Conservation (phyloP, 257 asterid genomes). For the Ilex aquifolium region DNA sequence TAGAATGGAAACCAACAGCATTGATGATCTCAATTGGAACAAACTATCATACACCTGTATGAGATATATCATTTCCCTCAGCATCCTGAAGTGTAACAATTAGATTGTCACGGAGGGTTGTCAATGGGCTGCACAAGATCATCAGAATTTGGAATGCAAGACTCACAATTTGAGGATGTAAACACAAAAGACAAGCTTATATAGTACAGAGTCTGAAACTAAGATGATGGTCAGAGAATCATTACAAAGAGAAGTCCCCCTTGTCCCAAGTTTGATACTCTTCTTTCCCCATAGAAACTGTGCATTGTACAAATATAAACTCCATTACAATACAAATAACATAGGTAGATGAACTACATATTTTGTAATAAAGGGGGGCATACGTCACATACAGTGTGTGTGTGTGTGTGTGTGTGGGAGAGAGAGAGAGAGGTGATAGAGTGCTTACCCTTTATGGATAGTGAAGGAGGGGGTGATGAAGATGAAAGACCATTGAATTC, state of each 20-base stretch:
- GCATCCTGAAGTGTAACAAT: slow-evolving; percentile 69
- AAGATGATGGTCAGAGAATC: slow-evolving; percentile 20
- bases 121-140: slow-evolving; percentile 62
- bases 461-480: slow-evolving; percentile 42
- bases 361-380: not conserved
- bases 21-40: not conserved
- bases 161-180: too few relatives aligned
- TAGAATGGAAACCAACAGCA: slow-evolving; percentile 1
- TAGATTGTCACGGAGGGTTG: slow-evolving; percentile 60
- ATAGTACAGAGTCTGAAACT: slow-evolving; percentile 4
- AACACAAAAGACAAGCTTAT: not conserved
- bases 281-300: slow-evolving; percentile 85
- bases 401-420: too few relatives aligned
- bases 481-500: slow-evolving; percentile 72
- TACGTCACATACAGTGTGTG: not conserved
- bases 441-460: slow-evolving; percentile 57
- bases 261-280: slow-evolving; percentile 64
- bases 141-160: not conserved
- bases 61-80: slow-evolving; percentile 64
- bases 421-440: not conserved
- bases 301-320: slow-evolving; percentile 13
- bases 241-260: slow-evolving; percentile 83
- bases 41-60: slow-evolving; percentile 38
- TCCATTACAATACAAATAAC: not conserved
- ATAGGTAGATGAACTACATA: too few relatives aligned